Evolutionary conservation across 345 rosid genomes (phyloP).

Genomic region (Syzygium aromaticum): DNA sequence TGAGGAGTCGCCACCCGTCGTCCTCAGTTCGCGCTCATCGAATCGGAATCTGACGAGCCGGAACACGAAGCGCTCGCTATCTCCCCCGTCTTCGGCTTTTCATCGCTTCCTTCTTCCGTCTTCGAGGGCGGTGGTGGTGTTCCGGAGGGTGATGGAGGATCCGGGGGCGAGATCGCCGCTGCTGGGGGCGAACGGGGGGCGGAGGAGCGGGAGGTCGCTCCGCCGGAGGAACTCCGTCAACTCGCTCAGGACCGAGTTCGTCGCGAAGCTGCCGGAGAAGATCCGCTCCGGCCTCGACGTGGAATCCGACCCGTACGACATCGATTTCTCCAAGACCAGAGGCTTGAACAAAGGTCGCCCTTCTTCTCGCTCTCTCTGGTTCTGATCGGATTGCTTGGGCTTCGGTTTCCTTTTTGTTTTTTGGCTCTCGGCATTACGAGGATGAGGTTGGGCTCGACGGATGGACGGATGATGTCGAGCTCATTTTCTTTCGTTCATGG

Average conservation of each 20-base stretch:
- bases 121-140: constrained; percentile 7
- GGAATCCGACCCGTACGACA: constrained; percentile 42
- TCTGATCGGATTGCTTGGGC: not conserved
- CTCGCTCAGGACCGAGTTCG: constrained; percentile 36
- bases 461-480: not conserved
- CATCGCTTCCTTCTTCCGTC: no score
- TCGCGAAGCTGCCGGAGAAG: constrained; percentile 53
- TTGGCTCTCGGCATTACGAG: not conserved
- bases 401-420: not conserved
- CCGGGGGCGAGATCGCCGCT: constrained; percentile 20
- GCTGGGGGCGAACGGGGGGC: constrained; percentile 2
- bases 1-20: no score
- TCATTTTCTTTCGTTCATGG: not conserved
- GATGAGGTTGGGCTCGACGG: not conserved
- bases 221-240: constrained; percentile 24
- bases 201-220: constrained; percentile 8
- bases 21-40: no score
- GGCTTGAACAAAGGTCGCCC: constrained; percentile 42
- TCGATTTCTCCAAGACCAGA: constrained; percentile 39
- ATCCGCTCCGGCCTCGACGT: constrained; percentile 40
- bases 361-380: not conserved
- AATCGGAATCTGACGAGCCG: no score
- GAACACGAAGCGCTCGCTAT: no score
- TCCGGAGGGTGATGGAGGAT: constrained; percentile 1
- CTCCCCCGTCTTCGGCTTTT: no score